Conservation (phyloP, 768 basidiomycete genomes). For the Collybiopsis luxurians region DNA sequence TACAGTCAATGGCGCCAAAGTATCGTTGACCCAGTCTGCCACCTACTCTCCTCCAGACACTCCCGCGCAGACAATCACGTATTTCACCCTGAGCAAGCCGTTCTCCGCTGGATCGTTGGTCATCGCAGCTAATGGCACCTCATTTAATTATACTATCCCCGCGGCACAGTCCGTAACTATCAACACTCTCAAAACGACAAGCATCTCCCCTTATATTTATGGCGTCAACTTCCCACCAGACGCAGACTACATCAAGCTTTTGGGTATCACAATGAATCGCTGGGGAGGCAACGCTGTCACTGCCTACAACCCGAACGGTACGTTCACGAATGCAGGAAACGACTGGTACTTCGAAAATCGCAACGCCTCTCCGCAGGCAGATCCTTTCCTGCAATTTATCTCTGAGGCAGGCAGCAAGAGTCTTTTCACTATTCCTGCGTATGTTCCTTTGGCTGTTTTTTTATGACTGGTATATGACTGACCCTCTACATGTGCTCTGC, state of each 20-base stretch:
- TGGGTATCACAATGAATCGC: constrained; percentile 48
- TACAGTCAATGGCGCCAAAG: constrained; percentile 28
- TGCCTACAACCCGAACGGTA: constrained; percentile 49
- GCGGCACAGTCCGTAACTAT: constrained; percentile 36
- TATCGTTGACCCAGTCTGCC: constrained; percentile 20
- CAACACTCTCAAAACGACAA: constrained; percentile 35
- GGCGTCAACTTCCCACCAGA: constrained; percentile 54
- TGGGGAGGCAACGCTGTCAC: constrained; percentile 59
- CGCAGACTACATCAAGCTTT: constrained; percentile 41
- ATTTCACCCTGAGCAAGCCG: constrained; percentile 38
- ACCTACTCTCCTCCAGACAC: constrained; percentile 44
- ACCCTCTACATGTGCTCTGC: not conserved
- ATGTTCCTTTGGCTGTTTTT: constrained; percentile 18
- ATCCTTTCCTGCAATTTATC: constrained; percentile 51
- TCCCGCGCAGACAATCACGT: constrained; percentile 45
- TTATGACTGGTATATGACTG: not conserved
- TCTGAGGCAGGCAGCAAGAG: constrained; percentile 38
- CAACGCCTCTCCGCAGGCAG: constrained; percentile 33
- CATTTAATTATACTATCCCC: constrained; percentile 42
- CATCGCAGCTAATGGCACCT: constrained; percentile 37
- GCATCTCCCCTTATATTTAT: constrained; percentile 48
- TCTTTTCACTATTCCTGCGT: constrained; percentile 51
- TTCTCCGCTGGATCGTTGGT: constrained; percentile 40
- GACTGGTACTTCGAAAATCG: constrained; percentile 61
- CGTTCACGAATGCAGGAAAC: constrained; percentile 50